Evolutionary conservation across 805 yeast species (phyloP).

Genomic region (Sugiyamaella qingdaonensis): DNA sequence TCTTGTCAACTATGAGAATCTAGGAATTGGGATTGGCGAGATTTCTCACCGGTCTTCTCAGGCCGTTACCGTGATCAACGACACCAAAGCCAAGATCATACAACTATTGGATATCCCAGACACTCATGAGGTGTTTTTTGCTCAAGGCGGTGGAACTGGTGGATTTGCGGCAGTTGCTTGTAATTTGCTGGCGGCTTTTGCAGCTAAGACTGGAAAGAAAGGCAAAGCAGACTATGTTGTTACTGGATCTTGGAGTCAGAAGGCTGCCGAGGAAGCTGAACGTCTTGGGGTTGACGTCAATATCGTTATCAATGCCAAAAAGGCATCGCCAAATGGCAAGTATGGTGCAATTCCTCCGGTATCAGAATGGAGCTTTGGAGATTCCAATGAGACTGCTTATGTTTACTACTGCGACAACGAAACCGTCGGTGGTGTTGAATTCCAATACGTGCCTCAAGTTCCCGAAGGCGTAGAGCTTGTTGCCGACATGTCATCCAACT

Average conservation of each 20-base stretch:
- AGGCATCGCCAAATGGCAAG: conserved; percentile 38
- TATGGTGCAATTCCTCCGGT: conserved; percentile 65
- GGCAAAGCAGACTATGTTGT: conserved; percentile 84
- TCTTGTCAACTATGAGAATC: conserved; percentile 61
- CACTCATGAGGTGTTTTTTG: conserved; percentile 87
- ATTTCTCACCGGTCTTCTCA: conserved; percentile 90
- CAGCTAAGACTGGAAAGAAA: conserved; percentile 63
- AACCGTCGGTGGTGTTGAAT: conserved; percentile 94
- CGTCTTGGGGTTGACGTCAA: conserved; percentile 77
- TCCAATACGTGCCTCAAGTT: conserved; percentile 50
- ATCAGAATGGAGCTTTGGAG: conserved; percentile 56
- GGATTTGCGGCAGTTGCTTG: conserved; percentile 88
- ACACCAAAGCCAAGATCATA: conserved; percentile 62
- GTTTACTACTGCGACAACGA: conserved; percentile 94
- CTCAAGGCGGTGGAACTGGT: conserved; percentile 98
- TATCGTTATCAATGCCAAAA: conserved; percentile 61
- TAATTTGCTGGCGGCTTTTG: conserved; percentile 72
- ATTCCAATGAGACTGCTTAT: conserved; percentile 68
- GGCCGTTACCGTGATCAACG: conserved; percentile 72
- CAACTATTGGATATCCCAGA: conserved; percentile 75
- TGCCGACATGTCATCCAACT: conserved; percentile 93
- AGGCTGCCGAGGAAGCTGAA: conserved; percentile 79
- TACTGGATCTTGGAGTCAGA: conserved; percentile 93
- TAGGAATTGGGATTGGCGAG: conserved; percentile 89
- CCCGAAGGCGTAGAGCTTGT: conserved; percentile 75